Percentiles rank a stretch among this genome's conserved stretches.
Conservation (phyloP, 306 rosid species). For the Prunus fruticosa region DNA sequence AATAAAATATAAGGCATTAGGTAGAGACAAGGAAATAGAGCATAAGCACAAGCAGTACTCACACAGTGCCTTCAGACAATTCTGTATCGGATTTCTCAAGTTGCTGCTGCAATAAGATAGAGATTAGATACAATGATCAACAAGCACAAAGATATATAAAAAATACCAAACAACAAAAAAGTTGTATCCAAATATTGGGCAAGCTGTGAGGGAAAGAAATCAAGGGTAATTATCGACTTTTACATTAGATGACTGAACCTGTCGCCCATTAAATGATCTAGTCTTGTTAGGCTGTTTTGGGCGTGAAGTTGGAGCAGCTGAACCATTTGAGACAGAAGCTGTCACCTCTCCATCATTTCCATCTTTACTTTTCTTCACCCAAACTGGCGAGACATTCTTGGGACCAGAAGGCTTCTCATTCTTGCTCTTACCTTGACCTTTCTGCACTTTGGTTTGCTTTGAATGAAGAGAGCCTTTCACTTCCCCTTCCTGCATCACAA, state of each 20-base stretch:
- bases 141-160: conserved; percentile 17
- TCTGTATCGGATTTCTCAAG: conserved; percentile 66
- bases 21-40: background rate
- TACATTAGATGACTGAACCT: conserved; percentile 53
- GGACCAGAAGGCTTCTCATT: conserved; percentile 46
- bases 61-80: conserved; percentile 51
- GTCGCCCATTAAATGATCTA: conserved; percentile 42
- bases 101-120: conserved; percentile 49
- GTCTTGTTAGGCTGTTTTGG: conserved; percentile 51
- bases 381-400: conserved; percentile 35
- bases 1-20: background rate
- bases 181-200: background rate
- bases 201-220: conserved; percentile 16
- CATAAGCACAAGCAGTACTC: conserved; percentile 35
- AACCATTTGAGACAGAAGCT: conserved; percentile 66
- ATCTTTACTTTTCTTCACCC: conserved; percentile 48
- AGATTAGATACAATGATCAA: conserved; percentile 33
- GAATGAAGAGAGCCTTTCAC: conserved; percentile 31
- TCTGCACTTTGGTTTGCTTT: conserved; percentile 37
- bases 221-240: conserved; percentile 21
- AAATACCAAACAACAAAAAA: background rate
- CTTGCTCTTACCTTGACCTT: conserved; percentile 54
- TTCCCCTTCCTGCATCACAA: conserved; percentile 46
- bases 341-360: conserved; percentile 49
- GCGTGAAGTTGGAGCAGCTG: conserved; percentile 38